Evolutionary conservation across 306 rosid genomes (phyloP).

Genomic region (Heteromeles arbutifolia): DNA sequence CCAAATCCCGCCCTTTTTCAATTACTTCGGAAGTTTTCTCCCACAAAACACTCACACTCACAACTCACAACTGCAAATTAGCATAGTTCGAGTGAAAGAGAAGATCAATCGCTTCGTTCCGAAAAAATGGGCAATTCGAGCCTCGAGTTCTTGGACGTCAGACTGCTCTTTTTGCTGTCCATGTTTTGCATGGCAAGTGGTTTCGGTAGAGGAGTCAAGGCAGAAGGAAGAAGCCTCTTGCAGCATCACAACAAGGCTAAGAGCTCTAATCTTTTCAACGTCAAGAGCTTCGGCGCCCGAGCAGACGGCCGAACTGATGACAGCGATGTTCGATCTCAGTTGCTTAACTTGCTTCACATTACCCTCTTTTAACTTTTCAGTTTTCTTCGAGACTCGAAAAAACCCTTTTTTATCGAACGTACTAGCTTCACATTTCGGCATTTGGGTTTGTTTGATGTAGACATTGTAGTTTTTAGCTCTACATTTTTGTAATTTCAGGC

Average conservation of each 20-base stretch:
- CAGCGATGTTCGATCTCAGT: constrained; percentile 20
- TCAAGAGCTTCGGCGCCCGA: constrained; percentile 38
- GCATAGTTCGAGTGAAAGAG: background rate
- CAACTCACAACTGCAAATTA: background rate
- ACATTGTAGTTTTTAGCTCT: background rate
- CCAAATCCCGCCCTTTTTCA: no score
- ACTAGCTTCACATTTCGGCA: background rate
- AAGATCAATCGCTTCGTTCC: no score
- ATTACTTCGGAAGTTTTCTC: no score
- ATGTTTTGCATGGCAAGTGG: constrained; percentile 14
- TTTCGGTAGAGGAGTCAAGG: background rate
- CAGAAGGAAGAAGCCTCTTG: constrained; percentile 12
- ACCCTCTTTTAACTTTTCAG: background rate
- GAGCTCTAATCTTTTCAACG: constrained; percentile 20
- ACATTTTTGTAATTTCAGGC: constrained; percentile 25
- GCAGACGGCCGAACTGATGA: constrained; percentile 42
- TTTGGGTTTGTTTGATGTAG: background rate
- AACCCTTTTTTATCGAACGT: no score
- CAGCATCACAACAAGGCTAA: background rate
- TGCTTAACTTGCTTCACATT: background rate
- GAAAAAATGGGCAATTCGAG: constrained; percentile 19
- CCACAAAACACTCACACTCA: background rate
- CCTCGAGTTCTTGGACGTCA: constrained; percentile 2
- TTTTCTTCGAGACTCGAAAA: background rate
- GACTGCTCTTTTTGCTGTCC: constrained; percentile 16